Evolutionary conservation across 768 basidiomycete species (phyloP).

Genomic region (Leccinum broughii): DNA sequence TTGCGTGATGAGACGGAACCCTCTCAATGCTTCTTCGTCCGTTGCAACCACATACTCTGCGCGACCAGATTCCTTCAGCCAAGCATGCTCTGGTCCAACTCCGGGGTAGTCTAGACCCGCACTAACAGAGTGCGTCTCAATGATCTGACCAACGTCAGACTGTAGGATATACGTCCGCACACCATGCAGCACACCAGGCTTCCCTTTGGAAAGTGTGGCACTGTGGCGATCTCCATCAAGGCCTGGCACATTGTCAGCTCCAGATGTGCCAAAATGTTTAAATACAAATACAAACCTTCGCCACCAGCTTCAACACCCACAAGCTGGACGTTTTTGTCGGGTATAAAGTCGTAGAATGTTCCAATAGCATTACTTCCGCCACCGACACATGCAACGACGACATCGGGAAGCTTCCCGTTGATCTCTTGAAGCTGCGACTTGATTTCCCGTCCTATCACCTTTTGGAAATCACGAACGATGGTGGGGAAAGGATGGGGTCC

Average conservation of each 20-base stretch:
- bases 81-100: constrained; percentile 97
- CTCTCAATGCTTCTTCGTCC: constrained; percentile 90
- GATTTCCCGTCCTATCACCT: constrained; percentile 93
- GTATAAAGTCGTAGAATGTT: constrained; percentile 95
- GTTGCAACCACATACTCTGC: constrained; percentile 94
- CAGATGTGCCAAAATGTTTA: neutral
- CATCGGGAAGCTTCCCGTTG: constrained; percentile 88
- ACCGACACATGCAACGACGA: constrained; percentile 94
- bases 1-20: constrained; percentile 90
- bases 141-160: constrained; percentile 85
- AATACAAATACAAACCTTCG: constrained; percentile 60
- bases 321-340: constrained; percentile 79
- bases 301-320: constrained; percentile 98
- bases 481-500: constrained; percentile 99
- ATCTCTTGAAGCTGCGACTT: constrained; percentile 75
- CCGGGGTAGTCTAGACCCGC: constrained; percentile 97
- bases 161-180: constrained; percentile 96
- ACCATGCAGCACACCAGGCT: constrained; percentile 94
- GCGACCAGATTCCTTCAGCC: constrained; percentile 91
- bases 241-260: constrained; percentile 41
- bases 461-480: constrained; percentile 97
- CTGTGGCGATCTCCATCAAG: constrained; percentile 85
- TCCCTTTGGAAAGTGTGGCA: constrained; percentile 89
- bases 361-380: constrained; percentile 98
- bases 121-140: constrained; percentile 96